Base-by-base conservation (phyloP, 768 basidiomycete genomes). In the Russula abietina region DNA sequence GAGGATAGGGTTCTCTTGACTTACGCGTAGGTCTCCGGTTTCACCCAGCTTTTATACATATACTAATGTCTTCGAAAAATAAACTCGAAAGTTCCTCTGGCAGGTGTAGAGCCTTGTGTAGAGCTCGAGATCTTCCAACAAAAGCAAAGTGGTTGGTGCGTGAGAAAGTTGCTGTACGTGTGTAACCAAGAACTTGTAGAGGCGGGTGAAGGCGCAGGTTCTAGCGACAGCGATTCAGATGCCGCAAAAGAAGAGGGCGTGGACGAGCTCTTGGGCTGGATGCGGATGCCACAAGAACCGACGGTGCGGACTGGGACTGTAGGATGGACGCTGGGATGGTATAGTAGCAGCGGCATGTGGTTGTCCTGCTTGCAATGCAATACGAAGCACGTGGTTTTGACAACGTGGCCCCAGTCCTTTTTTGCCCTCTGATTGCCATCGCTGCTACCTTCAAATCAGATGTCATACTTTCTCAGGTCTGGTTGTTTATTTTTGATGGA, bases 171-270 rank as follows among this genome's bases (percentile, higher is more conserved):
- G 89, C 87, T 0, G 92, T 89, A 0, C 54, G 90, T 82, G 16
- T 86, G 93, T 38, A 88, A 85, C 57, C 90, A 92, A 68, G 84
- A 89, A 38, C 87, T 97, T 79, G 81, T 97, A 24, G 94, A 98
- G 76, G 96, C 95, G 0, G 94, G 96, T 71, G 93, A 93, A 70
- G 93, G 86, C 30, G 81, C 75, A 68, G 91, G 93, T 71, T 92
- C 91, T 51, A 88, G 82, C 39, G 92, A 88, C 60, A 83, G 81
- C 6, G 88, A 76, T 60, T 86, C 83, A 0, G 89, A 88, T 62
- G 79, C 79, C 1, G 85, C 86, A 59, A 83, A 87, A 32, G 89
- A 89, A 67, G 77, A 79, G 67, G 80, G 79, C 64, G 85, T 87
- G 77, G 81, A 62, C 78, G 81, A 41, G 78, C 81, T 1, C 75